These are phyloP conservation scores for Sugiyamaella boreocaroliniensis DNA, from an alignment of 805 yeast genomes.

Conservation along the genomic window DNA sequence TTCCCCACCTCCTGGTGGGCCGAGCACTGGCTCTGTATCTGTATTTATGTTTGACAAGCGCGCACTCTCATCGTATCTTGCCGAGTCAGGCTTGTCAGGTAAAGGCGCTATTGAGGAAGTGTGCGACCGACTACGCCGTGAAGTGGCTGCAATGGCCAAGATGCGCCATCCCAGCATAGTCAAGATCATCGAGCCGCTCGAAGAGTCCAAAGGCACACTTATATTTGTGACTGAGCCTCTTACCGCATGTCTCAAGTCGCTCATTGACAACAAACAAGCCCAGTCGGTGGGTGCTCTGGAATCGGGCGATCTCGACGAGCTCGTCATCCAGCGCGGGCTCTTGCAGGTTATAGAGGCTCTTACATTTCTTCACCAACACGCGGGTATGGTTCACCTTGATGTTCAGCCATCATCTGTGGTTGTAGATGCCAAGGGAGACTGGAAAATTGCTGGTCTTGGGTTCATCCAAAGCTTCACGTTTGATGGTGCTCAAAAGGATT, in stretches of 20 bases:
- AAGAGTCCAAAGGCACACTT: conserved; percentile 72
- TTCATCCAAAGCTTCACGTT: conserved; percentile 44
- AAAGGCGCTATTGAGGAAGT: conserved; percentile 50
- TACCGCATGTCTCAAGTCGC: conserved; percentile 45
- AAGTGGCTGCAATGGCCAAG: conserved; percentile 66
- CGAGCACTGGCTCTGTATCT: conserved; percentile 44
- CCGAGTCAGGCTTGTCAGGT: conserved; percentile 45
- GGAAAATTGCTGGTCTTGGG: conserved; percentile 84
- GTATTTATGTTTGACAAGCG: conserved; percentile 84
- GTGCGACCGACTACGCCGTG: conserved; percentile 57
- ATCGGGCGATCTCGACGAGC: conserved; percentile 55
- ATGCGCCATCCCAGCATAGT: conserved; percentile 85
- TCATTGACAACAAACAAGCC: conserved; percentile 26
- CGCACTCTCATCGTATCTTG: conserved; percentile 53
- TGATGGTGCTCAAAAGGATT: conserved; percentile 43
- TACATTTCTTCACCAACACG: conserved; percentile 72
- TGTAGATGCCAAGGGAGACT: conserved; percentile 74
- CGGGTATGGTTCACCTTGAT: conserved; percentile 69
- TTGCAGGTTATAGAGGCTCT: conserved; percentile 71
- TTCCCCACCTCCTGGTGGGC: conserved; percentile 34
- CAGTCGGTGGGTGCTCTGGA: conserved; percentile 14
- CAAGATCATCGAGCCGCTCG: conserved; percentile 80
- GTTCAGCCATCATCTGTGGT: conserved; percentile 71
- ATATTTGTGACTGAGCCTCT: conserved; percentile 83
- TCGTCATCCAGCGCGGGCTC: conserved; percentile 73